Base-by-base conservation (phyloP, 129 eudicot genomes). In the Chrysanthemum lavandulifolium region DNA sequence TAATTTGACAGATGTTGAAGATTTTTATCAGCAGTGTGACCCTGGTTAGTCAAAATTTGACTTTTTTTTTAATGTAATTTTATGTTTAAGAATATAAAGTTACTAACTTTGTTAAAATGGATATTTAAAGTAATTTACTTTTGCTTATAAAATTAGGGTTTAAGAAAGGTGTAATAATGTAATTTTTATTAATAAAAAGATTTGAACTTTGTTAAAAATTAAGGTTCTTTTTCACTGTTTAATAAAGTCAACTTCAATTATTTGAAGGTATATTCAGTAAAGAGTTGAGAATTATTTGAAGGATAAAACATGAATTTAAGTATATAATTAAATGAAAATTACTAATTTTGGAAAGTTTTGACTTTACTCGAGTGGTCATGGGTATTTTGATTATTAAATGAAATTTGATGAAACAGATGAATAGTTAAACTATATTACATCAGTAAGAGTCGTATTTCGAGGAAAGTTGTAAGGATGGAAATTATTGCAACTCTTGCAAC, bases 1-100 rank as follows among this genome's bases (percentile, higher is more conserved):
- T 31, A 0, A 31, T 31, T 31, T 31, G 36, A 73, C 84, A 82
- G 92, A 87, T 71, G 89, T 87, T 68, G 89, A 74, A 52, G 81
- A 84, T 40, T 87, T 87, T 58, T 87, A 76, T 71, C 83, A 79
- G 78, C 89, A 73, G 69, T 87, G 92, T 65, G 92, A 87, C 85
- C 92, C 92, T 73, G 89, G 86, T 84, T 27, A 76, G 81, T 73
- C 1, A 0, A 23, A 0, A 27, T 61, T 27, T 27, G 13, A 16
- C 21, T 14, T 14, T 13, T 62, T n/a, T 4, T 13, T 62, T 29
- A 29, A 13, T 61, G 19, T 11, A 3, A 21, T 1, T 13, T 5
- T 60, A 27, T n/a, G 47, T 60, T 10, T 60, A 31, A 5, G 4
- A 31, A 31, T 23, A 23, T 31, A 12, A 23, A 61, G 29, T 18